Evolutionary conservation across 2,329 filamentous ascomycete genomes (phyloP).

Genomic region (Hypoxylon sp.): DNA sequence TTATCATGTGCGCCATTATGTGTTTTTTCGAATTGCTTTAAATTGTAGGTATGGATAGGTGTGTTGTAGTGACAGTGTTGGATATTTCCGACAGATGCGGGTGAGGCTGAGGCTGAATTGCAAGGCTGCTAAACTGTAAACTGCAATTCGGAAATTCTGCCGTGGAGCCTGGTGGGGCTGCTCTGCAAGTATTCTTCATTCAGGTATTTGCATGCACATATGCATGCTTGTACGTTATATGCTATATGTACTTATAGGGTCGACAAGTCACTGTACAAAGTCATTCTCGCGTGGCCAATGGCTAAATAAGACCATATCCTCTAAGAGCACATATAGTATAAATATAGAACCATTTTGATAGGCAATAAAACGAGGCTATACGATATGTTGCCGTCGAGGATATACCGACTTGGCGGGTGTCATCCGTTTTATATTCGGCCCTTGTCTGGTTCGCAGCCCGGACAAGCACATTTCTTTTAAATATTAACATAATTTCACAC

Average conservation of each 20-base stretch:
- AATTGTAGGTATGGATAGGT: not conserved
- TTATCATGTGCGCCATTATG: conserved; percentile 70
- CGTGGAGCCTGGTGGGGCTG: conserved; percentile 6
- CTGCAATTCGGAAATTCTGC: conserved; percentile 27
- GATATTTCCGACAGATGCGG: conserved; percentile 21
- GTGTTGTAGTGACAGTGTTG: too few species aligned
- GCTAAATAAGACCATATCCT: too few species aligned
- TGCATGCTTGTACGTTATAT: too few species aligned
- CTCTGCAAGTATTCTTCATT: too few species aligned
- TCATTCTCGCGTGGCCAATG: conserved; percentile 4
- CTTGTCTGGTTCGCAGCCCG: conserved; percentile 27
- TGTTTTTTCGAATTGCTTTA: not conserved
- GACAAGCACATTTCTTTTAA: conserved; percentile 9
- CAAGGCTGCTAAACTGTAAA: too few species aligned
- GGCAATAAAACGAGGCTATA: conserved; percentile 13
- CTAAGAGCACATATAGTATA: too few species aligned
- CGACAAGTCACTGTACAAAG: conserved; percentile 32
- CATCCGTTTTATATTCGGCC: conserved; percentile 34
- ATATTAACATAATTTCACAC: conserved; percentile 22
- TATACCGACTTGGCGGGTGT: conserved; percentile 10
- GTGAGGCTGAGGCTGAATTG: conserved; percentile 30
- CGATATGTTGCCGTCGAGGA: conserved; percentile 7
- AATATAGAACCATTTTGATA: too few species aligned
- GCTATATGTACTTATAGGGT: conserved; percentile 25
- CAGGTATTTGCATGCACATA: too few species aligned